Conservation (phyloP, 2,329 filamentous ascomycete species). For the Aschersonia sp. region DNA sequence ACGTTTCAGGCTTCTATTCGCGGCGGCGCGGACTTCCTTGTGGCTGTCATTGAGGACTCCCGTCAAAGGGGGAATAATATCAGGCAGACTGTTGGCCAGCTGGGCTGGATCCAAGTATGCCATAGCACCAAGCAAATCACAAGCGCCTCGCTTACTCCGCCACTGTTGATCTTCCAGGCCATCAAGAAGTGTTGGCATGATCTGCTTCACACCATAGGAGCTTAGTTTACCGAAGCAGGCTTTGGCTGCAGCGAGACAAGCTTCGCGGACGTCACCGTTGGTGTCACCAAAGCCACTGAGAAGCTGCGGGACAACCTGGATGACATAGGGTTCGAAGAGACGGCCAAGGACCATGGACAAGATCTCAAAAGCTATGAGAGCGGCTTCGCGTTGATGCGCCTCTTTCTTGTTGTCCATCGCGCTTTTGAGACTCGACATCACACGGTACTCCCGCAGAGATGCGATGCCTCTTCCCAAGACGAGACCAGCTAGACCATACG, state of each 20-base stretch:
- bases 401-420: constrained; percentile 96
- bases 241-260: constrained; percentile 84
- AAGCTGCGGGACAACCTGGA: constrained; percentile 85
- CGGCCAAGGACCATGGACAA: constrained; percentile 74
- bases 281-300: constrained; percentile 79
- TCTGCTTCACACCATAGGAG: constrained; percentile 90
- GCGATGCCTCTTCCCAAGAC: constrained; percentile 77
- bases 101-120: constrained; percentile 95
- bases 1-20: constrained; percentile 90
- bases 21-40: constrained; percentile 85
- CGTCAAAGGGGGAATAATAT: constrained; percentile 92
- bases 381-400: constrained; percentile 72
- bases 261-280: constrained; percentile 79
- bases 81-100: constrained; percentile 77
- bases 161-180: constrained; percentile 92
- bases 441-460: constrained; percentile 68
- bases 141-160: constrained; percentile 97
- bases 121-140: constrained; percentile 93
- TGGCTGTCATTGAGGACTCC: constrained; percentile 93
- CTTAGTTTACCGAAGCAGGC: constrained; percentile 86
- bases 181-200: constrained; percentile 78
- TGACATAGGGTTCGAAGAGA: constrained; percentile 90
- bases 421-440: constrained; percentile 65
- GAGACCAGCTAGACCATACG: constrained; percentile 85
- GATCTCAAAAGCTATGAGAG: constrained; percentile 80